These are phyloP conservation scores for Withania somnifera DNA, from an alignment of 305 asterid species.

Conservation along the genomic window DNA sequence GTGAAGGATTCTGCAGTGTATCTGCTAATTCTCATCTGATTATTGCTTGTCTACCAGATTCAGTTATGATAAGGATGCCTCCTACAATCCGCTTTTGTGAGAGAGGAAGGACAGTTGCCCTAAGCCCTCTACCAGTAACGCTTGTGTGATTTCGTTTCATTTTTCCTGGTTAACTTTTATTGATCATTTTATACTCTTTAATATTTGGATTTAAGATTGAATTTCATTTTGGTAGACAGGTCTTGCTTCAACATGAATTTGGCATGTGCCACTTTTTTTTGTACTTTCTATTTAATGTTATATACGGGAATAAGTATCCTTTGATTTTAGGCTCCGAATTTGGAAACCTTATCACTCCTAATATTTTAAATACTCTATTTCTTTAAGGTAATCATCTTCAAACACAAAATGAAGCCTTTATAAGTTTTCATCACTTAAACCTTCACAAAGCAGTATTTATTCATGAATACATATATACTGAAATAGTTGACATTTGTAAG, in stretches of 20 bases:
- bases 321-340: too few relatives aligned
- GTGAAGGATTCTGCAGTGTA: neutral
- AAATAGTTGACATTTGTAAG: too few relatives aligned
- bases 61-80: neutral
- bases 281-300: too few relatives aligned
- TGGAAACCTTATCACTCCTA: too few relatives aligned
- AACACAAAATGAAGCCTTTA: too few relatives aligned
- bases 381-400: too few relatives aligned
- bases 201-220: neutral
- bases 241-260: neutral
- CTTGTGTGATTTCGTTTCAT: neutral
- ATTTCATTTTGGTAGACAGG: neutral
- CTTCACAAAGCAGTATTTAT: too few relatives aligned
- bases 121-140: neutral
- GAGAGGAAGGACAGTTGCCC: neutral
- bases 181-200: neutral
- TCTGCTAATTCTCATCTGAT: neutral
- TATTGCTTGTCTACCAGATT: neutral
- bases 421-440: too few relatives aligned
- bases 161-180: neutral
- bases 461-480: too few relatives aligned
- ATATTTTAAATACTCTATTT: too few relatives aligned
- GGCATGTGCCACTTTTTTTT: neutral
- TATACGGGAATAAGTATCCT: too few relatives aligned
- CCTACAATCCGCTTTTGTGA: neutral